Evolutionary conservation across 225 moss, liverwort and hornwort genomes (phyloP), one percentile per base, ranked within the genome.

Genomic region (Bryoerythrophyllum caledonicum): DNA sequence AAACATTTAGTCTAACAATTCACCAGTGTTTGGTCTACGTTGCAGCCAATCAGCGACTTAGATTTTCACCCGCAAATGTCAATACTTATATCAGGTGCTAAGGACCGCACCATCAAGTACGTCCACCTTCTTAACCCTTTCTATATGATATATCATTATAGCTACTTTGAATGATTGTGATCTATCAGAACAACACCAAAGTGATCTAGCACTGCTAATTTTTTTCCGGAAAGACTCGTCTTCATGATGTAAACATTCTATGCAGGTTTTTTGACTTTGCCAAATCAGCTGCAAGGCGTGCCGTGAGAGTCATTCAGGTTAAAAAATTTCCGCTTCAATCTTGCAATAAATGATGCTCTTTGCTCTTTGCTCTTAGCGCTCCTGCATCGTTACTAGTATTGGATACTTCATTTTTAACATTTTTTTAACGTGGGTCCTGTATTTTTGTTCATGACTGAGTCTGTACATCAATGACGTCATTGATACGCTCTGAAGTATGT

Each of bases 61-160:
- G 96, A 96, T 85, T 96, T 96, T 60, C 96, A 96, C 53, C 96
- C 93, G 52, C 96, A 93, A 76, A 91, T 90, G 81, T 90, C 93
- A 41, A 90, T 96, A 60, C 86, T 96, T 8, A 93, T 96, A 78
- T 96, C 96, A 81, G 96, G 93, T 28, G 91, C 96, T 75, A 93
- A 93, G 73, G 96, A 96, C 71, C 90, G 91, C 71, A 93, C 96
- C 34, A 93, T 96, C 55, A 96, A 96, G 90, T 91, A 82, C 17
- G 82, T 60, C 71, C 23, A 43, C 30, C 41, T 6, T 14, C 34
- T 24, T 54, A 44, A 7, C 52, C 57, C 23, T 59, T 57, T 16
- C n/a, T 77, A 48, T 37, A 73, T 38, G 73, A 14, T 48, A 49
- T 77, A 51, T 63, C 19, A 32, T n/a, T 43, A 6, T 61, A 60